These are phyloP conservation scores for Hapsidospora chrysogenum DNA, from an alignment of 495 filamentous ascomycete genomes.

Conservation along the genomic window DNA sequence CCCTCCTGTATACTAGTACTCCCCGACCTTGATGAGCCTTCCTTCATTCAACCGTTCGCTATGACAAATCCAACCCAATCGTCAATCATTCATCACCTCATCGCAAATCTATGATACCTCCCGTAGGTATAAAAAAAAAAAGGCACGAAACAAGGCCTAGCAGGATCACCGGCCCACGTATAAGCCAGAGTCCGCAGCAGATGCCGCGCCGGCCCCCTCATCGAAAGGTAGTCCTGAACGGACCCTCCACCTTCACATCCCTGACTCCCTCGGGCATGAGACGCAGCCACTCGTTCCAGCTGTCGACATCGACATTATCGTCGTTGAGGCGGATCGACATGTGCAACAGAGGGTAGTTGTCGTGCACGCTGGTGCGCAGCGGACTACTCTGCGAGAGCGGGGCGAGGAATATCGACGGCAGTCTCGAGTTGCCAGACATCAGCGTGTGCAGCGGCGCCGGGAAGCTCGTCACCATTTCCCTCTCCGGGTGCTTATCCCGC, in stretches of 20 bases:
- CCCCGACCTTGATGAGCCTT: too few relatives aligned
- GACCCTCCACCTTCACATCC: slow-evolving; percentile 28
- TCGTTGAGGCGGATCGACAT: slow-evolving; percentile 26
- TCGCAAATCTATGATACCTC: too few relatives aligned
- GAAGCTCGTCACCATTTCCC: slow-evolving; percentile 19
- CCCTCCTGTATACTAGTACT: too few relatives aligned
- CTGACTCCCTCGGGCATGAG: slow-evolving; percentile 30
- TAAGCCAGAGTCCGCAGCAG: too few relatives aligned
- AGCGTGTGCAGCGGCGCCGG: slow-evolving; percentile 30
- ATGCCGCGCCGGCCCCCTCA: too few relatives aligned
- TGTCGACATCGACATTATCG: slow-evolving; percentile 21
- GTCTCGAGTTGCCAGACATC: slow-evolving; percentile 21
- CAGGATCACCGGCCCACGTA: too few relatives aligned
- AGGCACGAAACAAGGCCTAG: too few relatives aligned
- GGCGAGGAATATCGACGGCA: slow-evolving; percentile 29
- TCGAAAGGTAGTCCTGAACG: too few relatives aligned
- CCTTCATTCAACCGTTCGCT: too few relatives aligned
- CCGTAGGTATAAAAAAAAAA: too few relatives aligned
- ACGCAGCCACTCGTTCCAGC: slow-evolving; percentile 32
- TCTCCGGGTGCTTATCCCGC: slow-evolving; percentile 22
- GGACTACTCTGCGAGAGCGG: slow-evolving; percentile 13
- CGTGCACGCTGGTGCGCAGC: slow-evolving; percentile 9
- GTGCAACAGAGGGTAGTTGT: slow-evolving; percentile 16
- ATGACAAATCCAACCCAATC: too few relatives aligned
- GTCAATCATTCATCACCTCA: too few relatives aligned